Percentiles rank a stretch among this genome's conserved stretches.
Evolutionary conservation across 306 rosid genomes (phyloP).

Genomic region (Nissolia schottii): DNA sequence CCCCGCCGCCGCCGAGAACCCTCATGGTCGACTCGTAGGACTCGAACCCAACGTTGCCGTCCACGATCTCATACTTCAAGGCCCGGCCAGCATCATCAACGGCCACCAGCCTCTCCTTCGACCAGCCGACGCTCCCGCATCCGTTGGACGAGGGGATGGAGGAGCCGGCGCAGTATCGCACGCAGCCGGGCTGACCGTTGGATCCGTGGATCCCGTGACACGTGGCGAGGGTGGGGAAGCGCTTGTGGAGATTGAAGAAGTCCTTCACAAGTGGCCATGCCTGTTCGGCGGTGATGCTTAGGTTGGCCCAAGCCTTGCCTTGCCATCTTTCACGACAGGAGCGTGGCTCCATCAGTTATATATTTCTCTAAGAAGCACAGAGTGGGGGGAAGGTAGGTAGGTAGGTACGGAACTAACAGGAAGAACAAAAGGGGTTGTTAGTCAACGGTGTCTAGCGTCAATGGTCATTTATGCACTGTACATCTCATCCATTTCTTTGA

Average conservation of each 20-base stretch:
- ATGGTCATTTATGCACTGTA: too few relatives aligned
- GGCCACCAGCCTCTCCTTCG: slow-evolving; percentile 51
- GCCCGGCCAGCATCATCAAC: slow-evolving; percentile 31
- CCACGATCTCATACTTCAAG: slow-evolving; percentile 50
- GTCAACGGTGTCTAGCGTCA: too few relatives aligned
- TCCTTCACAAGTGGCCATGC: slow-evolving; percentile 50
- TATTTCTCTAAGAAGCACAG: too few relatives aligned
- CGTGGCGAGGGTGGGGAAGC: slow-evolving; percentile 42
- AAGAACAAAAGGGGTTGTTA: too few relatives aligned
- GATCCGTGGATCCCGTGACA: slow-evolving; percentile 51
- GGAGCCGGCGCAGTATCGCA: slow-evolving; percentile 52
- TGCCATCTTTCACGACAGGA: slow-evolving; percentile 56
- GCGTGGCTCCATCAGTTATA: too few relatives aligned
- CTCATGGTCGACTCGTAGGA: slow-evolving; percentile 37
- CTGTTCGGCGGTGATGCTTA: slow-evolving; percentile 28
- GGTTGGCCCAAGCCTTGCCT: slow-evolving; percentile 29
- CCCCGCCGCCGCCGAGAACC: not conserved
- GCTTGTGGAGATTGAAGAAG: slow-evolving; percentile 63
- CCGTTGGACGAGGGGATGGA: slow-evolving; percentile 45
- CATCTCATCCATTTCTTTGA: too few relatives aligned
- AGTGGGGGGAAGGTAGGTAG: too few relatives aligned
- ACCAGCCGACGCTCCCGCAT: slow-evolving; percentile 32
- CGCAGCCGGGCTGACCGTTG: slow-evolving; percentile 50
- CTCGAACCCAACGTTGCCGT: slow-evolving; percentile 51
- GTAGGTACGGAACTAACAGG: too few relatives aligned